Base-by-base conservation (phyloP, 306 rosid genomes). In the Herpetospermum pedunculosum region DNA sequence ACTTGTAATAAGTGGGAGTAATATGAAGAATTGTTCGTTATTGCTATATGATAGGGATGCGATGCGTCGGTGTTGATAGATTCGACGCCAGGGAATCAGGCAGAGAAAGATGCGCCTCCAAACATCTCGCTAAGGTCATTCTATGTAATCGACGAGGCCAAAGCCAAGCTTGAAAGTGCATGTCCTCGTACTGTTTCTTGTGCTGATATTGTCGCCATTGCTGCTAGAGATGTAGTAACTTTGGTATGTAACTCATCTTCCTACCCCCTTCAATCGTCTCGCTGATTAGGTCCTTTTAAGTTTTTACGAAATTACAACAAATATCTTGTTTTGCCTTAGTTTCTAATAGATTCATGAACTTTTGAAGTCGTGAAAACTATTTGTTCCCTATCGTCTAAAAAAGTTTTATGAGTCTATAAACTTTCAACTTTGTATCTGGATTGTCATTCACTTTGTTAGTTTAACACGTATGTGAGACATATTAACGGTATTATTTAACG, bases 101-200 rank as follows among this genome's bases (percentile, higher is more conserved):
- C 88, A 16, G 96, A 91, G 85, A 91, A 86, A 84, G 92, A 87
- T 44, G 92, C 87, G 4, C 87, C 89, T 68, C 90, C 91, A 1
- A 87, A 86, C 68, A 32, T 87, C 40, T 87, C 93, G 19, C 75
- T 87, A 49, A 48, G 85, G 63, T 77, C 92, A 34, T 89, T 84
- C 78, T 86, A 92, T 35, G 90, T 89, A 40, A 89, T 92, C 5
- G 88, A 89, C 9, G 80, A 83, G 16, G 92, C 86, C 67, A 89
- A 92, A 73, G 72, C 86, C 41, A 84, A 83, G 84, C 85, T 92
- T 63, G 97, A 91, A 82, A 78, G 54, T 57, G 83, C 86, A 54
- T 89, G 96, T 29, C 96, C 92, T 1, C 86, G 25, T 58, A 82
- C 80, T 10, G 88, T 89, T 75, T 89, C 96, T 2, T 92, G 96